phyloP scores from a whole-genome alignment of 805 yeast species.

The Limtongia smithiae region DNA sequence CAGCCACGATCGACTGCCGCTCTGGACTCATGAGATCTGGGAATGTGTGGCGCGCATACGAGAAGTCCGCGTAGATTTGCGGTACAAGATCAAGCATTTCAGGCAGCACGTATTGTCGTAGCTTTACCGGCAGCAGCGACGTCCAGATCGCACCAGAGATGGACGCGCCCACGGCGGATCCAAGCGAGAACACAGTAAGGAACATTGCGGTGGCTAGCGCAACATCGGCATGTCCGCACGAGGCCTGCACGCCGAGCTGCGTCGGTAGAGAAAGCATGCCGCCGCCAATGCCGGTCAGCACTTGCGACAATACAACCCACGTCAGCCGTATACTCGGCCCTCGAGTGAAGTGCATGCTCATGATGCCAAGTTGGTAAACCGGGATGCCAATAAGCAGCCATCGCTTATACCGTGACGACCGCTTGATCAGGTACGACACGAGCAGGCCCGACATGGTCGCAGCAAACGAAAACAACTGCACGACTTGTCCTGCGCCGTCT shows the following conservation, averaged over 20 bases:
- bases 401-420: constrained; percentile 48
- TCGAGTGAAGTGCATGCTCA: constrained; percentile 50
- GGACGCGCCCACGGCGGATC: constrained; percentile 56
- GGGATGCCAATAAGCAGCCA: constrained; percentile 53
- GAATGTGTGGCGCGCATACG: constrained; percentile 20
- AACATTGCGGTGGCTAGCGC: constrained; percentile 54
- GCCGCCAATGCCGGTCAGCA: constrained; percentile 57
- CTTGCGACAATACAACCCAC: constrained; percentile 53
- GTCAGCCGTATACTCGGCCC: constrained; percentile 47
- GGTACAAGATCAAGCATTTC: constrained; percentile 34
- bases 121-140: constrained; percentile 45
- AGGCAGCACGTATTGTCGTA: constrained; percentile 37
- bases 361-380: constrained; percentile 54
- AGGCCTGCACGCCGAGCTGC: constrained; percentile 50
- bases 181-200: constrained; percentile 54
- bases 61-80: constrained; percentile 23
- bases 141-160: constrained; percentile 66
- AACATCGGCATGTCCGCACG: constrained; percentile 50
- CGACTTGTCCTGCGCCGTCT: constrained; percentile 57
- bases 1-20: constrained; percentile 13
- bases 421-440: constrained; percentile 48
- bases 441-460: constrained; percentile 55
- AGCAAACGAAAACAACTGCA: constrained; percentile 55
- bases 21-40: constrained; percentile 21
- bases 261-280: constrained; percentile 58